Percentiles rank a stretch among this genome's conserved stretches.
Evolutionary conservation across 2,329 filamentous ascomycete genomes (phyloP).

Genomic region (Sordariomycetes sp.): DNA sequence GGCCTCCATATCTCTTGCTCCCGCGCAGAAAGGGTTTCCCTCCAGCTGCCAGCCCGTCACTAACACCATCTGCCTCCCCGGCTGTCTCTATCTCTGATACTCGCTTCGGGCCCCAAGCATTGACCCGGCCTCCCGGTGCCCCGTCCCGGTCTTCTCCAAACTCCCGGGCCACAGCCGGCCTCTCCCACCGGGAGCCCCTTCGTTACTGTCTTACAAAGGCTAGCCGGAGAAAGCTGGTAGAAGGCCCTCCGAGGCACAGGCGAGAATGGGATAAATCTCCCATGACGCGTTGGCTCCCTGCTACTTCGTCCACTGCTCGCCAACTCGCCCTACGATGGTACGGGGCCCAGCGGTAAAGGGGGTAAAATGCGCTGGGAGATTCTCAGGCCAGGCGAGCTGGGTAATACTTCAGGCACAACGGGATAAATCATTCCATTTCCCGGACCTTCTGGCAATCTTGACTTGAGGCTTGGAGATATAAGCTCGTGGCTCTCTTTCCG

Average conservation of each 20-base stretch:
- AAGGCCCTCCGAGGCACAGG: not conserved
- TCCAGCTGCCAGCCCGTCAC: too few relatives aligned
- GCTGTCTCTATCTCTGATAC: too few relatives aligned
- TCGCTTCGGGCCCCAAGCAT: too few relatives aligned
- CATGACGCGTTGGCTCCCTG: not conserved
- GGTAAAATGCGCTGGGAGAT: not conserved
- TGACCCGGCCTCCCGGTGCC: too few relatives aligned
- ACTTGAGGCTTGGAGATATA: not conserved
- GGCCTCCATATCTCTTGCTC: too few relatives aligned
- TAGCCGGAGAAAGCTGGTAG: too few relatives aligned
- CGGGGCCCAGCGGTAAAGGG: not conserved
- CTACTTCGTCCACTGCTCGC: not conserved
- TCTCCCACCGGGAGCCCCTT: too few relatives aligned
- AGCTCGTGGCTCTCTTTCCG: not conserved
- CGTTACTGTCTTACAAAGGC: too few relatives aligned
- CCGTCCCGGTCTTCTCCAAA: too few relatives aligned
- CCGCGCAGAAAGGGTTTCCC: too few relatives aligned
- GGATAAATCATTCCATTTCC: not conserved
- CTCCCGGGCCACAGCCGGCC: too few relatives aligned
- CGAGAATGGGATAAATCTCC: not conserved
- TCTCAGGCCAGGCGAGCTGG: conserved; percentile 4
- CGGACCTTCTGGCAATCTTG: not conserved
- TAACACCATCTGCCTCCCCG: too few relatives aligned
- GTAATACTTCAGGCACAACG: conserved; percentile 3
- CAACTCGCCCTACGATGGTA: not conserved